A percentile compares a stretch with the other conserved stretches of the same genome.
Evolutionary conservation across 169 alveolate genomes (phyloP).

Genomic region (Plasmodium vivax): DNA sequence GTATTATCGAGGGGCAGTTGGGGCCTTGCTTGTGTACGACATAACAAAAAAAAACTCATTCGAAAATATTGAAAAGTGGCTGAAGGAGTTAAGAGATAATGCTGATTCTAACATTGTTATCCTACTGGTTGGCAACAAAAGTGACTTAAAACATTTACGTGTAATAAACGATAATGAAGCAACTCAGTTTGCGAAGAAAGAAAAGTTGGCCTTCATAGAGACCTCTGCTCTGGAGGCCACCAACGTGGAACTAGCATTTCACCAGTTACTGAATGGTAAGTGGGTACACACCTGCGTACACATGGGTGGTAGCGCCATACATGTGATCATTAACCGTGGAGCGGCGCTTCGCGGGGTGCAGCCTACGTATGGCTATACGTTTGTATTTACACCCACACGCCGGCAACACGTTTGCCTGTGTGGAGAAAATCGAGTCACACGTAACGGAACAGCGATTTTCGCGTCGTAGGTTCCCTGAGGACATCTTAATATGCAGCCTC

Average conservation of each 20-base stretch:
- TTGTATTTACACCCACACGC: neutral
- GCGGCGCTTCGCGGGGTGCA: neutral
- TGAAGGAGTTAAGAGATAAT: slow-evolving; percentile 96
- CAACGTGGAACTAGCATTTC: slow-evolving; percentile 96
- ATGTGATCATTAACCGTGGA: neutral
- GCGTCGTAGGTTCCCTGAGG: neutral
- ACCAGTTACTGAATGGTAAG: slow-evolving; percentile 73
- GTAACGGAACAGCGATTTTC: neutral
- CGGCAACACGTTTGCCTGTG: neutral
- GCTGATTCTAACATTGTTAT: slow-evolving; percentile 97
- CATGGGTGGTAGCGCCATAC: neutral
- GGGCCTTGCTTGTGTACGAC: slow-evolving; percentile 99
- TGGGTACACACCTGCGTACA: neutral
- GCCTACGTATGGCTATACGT: neutral
- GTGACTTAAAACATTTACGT: slow-evolving; percentile 92
- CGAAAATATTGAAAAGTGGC: slow-evolving; percentile 96
- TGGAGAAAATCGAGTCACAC: neutral
- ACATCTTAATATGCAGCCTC: neutral
- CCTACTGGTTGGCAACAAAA: slow-evolving; percentile 97
- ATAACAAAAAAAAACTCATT: slow-evolving; percentile 95
- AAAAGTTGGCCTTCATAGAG: slow-evolving; percentile 94
- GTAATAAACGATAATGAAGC: slow-evolving; percentile 95
- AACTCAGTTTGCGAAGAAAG: slow-evolving; percentile 90
- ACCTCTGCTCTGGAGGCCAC: slow-evolving; percentile 96
- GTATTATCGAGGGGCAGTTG: slow-evolving; percentile 99